Conservation (phyloP, 2,329 filamentous ascomycete species). For the Uncinocarpus reesii region DNA sequence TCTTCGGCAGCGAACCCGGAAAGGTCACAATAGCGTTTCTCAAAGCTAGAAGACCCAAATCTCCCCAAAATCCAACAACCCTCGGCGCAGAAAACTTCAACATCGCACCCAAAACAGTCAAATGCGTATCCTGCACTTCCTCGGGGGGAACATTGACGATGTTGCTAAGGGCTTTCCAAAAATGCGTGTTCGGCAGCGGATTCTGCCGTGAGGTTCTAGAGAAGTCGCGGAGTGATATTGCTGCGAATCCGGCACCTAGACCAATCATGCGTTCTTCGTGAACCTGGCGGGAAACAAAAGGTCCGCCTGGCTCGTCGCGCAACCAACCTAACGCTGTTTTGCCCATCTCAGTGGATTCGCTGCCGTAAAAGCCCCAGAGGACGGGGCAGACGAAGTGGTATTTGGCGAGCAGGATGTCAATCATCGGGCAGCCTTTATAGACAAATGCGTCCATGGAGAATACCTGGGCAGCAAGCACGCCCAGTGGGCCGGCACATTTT, state of each 20-base stretch:
- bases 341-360: slow-evolving; percentile 60
- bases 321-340: slow-evolving; percentile 63
- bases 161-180: slow-evolving; percentile 68
- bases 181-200: slow-evolving; percentile 66
- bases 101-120: slow-evolving; percentile 59
- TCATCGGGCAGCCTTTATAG: slow-evolving; percentile 57
- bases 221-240: slow-evolving; percentile 75
- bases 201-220: slow-evolving; percentile 57
- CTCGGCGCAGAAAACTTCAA: slow-evolving; percentile 62
- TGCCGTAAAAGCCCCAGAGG: slow-evolving; percentile 71
- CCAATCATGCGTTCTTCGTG: slow-evolving; percentile 78
- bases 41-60: slow-evolving; percentile 60
- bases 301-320: slow-evolving; percentile 43
- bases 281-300: slow-evolving; percentile 56
- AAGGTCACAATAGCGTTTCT: slow-evolving; percentile 63
- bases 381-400: slow-evolving; percentile 70
- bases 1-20: slow-evolving; percentile 39
- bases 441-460: slow-evolving; percentile 60
- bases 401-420: slow-evolving; percentile 81
- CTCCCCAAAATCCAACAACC: slow-evolving; percentile 73
- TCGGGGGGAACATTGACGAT: slow-evolving; percentile 64
- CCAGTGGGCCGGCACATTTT: slow-evolving; percentile 63
- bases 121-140: slow-evolving; percentile 63
- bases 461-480: slow-evolving; percentile 63
- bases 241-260: slow-evolving; percentile 71